Base-by-base conservation (phyloP, 2,329 filamentous ascomycete genomes). In the Diaporthe sp. region DNA sequence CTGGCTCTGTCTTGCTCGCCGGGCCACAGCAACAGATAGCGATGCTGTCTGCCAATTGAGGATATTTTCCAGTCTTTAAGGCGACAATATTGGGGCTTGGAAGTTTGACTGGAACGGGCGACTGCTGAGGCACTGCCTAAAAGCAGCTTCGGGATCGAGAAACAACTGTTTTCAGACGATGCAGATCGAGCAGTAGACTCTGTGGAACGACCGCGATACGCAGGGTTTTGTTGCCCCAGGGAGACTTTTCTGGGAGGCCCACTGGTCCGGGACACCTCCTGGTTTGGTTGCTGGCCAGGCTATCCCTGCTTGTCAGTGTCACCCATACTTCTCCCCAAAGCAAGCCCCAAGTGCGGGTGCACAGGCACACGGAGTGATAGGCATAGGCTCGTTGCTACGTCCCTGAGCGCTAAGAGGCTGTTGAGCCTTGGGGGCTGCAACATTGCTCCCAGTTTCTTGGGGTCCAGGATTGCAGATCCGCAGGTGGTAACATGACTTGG, bases 251-350 rank as follows among this genome's bases (percentile, higher is more conserved):
- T 28, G 57, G 68, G n/a, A 63, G 57, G 58, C 37, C 60, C 71
- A 72, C 71, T 44, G 47, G 31, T 61, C 31, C 25, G 55, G 71
- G 60, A 63, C 71, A 63, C 13, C 6, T 31, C 31, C 58, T 51
- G 47, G 58, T 63, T 20, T 49, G 25, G 37, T 34, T 34, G 44
- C 15, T 60, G 8, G 44, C 71, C 25, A 42, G 71, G 71, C 71
- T 42, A 72, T 72, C 71, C 71, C 71, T 72, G 71, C 31, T 42
- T 72, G 70, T 63, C 70, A 63, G 42, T n/a, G 37, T 53, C 60
- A 31, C 8, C 34, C 44, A 42, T n/a, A 34, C 22, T 28, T 9
- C 37, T 72, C n/a, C n/a, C 28, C n/a, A 10, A 49, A n/a, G 22
- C n/a, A 51, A 47, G 9, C 3, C 20, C 53, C 9, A 47, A 17